Evolutionary conservation across 2,329 filamentous ascomycete genomes (phyloP).

Genomic region (Fusarium tricinctum): DNA sequence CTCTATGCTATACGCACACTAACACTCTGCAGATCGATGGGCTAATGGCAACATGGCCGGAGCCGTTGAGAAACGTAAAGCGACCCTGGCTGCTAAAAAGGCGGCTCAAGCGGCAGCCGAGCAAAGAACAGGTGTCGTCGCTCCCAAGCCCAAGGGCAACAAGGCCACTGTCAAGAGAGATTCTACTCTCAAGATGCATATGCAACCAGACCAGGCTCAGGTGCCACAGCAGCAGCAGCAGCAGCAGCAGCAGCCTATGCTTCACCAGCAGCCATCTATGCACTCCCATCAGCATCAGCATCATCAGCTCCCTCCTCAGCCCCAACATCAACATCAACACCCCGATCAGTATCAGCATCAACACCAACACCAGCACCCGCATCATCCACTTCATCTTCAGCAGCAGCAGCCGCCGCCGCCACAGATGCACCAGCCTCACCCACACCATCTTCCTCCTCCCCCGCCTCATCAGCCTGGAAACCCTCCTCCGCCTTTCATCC

Average conservation of each 20-base stretch:
- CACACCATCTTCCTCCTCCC: constrained; percentile 39
- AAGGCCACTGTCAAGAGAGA: constrained; percentile 55
- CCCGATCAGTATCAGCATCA: constrained; percentile 35
- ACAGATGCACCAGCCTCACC: constrained; percentile 38
- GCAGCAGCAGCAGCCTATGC: constrained; percentile 27
- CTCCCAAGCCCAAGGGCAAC: constrained; percentile 57
- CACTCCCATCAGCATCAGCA: constrained; percentile 36
- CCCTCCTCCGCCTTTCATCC: constrained; percentile 40
- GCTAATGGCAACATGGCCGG: constrained; percentile 71
- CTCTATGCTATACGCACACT: constrained; percentile 39
- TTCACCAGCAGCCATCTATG: constrained; percentile 37
- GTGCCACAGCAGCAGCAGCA: constrained; percentile 31
- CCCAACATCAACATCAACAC: constrained; percentile 28
- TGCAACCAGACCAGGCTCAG: constrained; percentile 39
- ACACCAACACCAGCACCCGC: constrained; percentile 37
- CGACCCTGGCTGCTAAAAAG: constrained; percentile 72
- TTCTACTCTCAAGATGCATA: constrained; percentile 45
- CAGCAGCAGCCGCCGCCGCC: constrained; percentile 14
- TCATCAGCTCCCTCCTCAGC: constrained; percentile 31
- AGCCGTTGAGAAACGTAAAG: constrained; percentile 72
- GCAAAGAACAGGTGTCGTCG: constrained; percentile 54
- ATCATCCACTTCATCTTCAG: constrained; percentile 35
- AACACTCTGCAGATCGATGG: constrained; percentile 65
- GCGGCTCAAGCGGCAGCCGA: constrained; percentile 61
- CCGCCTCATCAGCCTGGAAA: constrained; percentile 44